Base-by-base conservation (phyloP, 768 basidiomycete species). In the Rickenella mellea region DNA sequence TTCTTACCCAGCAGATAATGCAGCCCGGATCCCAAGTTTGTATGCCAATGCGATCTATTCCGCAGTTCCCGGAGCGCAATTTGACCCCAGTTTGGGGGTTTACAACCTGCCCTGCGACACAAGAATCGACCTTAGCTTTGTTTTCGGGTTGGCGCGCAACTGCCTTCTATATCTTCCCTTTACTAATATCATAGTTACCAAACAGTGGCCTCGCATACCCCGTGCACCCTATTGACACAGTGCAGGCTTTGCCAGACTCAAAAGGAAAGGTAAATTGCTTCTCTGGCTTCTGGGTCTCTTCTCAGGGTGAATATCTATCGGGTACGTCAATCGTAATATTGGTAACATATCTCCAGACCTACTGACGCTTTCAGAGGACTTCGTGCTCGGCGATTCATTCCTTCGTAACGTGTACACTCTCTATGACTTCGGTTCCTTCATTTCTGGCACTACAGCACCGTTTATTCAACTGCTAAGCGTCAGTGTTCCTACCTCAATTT, bases 21-120 rank as follows among this genome's bases (percentile, higher is more conserved):
- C n/a, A n/a, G 41, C 27, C 8, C 35, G 21, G n/a, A 20, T 42
- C 1, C 29, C 41, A 9, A 46, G 37, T 10, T 48, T 50, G 3
- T 51, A 45, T 27, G 48, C 46, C 4, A 45, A 54, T 21, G 44
- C 50, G 5, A 45, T 49, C n/a, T 54, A 54, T 43, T 31, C 42
- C 17, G 20, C 46, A 14, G 22, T 51, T n/a, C 50, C 52, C 5
- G 52, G 50, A 17, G 12, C 42, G 2, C 15, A 41, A 15, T 21
- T 7, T 2, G 21, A 40, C 35, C 9, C 9, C 10, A 12, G 19
- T 2, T 17, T 19, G 33, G 49, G 49, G 10, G 10, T 39, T 3
- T 50, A 45, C 21, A n/a, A 17, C 5, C 5, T 50, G 1, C 49
- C 49, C 9, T 50, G 49, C 36, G 43, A 50, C 32, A 45, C 44